Conservation (phyloP, 257 asterid species). For the Nicotiana obtusifolia region DNA sequence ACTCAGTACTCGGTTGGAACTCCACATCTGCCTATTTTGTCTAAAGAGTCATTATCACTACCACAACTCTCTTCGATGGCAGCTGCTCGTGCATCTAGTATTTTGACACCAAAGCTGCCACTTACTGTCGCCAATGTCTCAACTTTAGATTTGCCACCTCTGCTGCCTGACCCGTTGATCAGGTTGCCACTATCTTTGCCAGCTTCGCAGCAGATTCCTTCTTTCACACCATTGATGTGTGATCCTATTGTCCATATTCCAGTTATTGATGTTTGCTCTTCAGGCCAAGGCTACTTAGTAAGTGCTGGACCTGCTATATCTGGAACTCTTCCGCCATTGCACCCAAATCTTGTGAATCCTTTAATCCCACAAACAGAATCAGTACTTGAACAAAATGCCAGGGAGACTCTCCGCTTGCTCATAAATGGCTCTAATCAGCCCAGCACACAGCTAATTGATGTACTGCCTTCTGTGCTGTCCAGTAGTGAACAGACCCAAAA, state of each 20-base stretch:
- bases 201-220: conserved; percentile 67
- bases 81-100: conserved; percentile 38
- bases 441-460: conserved; percentile 44
- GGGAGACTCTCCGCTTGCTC: conserved; percentile 92
- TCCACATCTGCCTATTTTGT: conserved; percentile 37
- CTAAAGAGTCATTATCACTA: conserved; percentile 37
- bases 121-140: conserved; percentile 38
- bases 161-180: conserved; percentile 49
- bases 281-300: conserved; percentile 92
- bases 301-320: conserved; percentile 70
- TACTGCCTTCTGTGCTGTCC: conserved; percentile 43
- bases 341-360: conserved; percentile 45
- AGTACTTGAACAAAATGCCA: conserved; percentile 61
- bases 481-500: conserved; percentile 32
- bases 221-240: conserved; percentile 75
- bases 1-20: conserved; percentile 31
- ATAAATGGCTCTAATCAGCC: conserved; percentile 62
- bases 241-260: conserved; percentile 94
- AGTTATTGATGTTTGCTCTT: conserved; percentile 76
- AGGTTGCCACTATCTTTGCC: conserved; percentile 39
- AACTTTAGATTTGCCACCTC: conserved; percentile 54
- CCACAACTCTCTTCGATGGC: conserved; percentile 62
- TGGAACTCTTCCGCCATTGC: conserved; percentile 49
- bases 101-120: conserved; percentile 35
- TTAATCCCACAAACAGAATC: conserved; percentile 56